Evolutionary conservation across 345 rosid species (phyloP), one percentile per base, ranked within the genome.

Genomic region (Lumnitzera racemosa): DNA sequence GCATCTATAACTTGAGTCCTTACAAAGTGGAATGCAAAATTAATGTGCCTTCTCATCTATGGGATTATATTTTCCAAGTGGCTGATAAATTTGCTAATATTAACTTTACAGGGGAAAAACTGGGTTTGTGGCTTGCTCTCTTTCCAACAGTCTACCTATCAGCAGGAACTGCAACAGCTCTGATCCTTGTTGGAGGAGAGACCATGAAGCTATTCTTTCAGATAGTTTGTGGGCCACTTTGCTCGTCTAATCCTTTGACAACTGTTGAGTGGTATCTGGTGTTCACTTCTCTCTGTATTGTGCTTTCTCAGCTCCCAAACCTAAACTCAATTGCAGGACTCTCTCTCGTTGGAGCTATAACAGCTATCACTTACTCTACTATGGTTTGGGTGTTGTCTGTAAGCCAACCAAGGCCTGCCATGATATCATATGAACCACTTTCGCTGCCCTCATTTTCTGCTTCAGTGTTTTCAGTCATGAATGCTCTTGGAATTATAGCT

Each of bases 341-440:
- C 12, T 92, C 98, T 31, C 86, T 92, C 0, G 77, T 92, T 17
- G 98, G 98, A 68, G 98, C 98, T 15, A 80, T 89, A 56, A 92
- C 98, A 4, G 96, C 98, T 15, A 87, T 89, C 72, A 85, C 89
- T 61, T 89, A 92, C 69, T 83, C 87, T 12, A 85, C 98, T 47
- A 81, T 87, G 98, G 98, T 87, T 54, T 87, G 98, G 98, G 82
- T 92, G 72, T 94, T 92, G 63, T 92, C 98, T 68, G 94, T 92
- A 70, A 89, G 90, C 79, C 89, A 89, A 71, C 70, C 72, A 62
- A 87, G 98, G 69, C 98, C 98, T 64, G 80, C 91, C 9, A 27
- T 78, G 15, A 78, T 89, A 67, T 89, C 87, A 0, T 92, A 92
- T 5, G 83, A 89, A 59, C 96, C 96, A 24, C 76, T 87, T 50